A percentile compares a stretch with the other conserved stretches of the same genome.
Conservation (phyloP, 805 yeast genomes). For the Clavispora vitiphila region DNA sequence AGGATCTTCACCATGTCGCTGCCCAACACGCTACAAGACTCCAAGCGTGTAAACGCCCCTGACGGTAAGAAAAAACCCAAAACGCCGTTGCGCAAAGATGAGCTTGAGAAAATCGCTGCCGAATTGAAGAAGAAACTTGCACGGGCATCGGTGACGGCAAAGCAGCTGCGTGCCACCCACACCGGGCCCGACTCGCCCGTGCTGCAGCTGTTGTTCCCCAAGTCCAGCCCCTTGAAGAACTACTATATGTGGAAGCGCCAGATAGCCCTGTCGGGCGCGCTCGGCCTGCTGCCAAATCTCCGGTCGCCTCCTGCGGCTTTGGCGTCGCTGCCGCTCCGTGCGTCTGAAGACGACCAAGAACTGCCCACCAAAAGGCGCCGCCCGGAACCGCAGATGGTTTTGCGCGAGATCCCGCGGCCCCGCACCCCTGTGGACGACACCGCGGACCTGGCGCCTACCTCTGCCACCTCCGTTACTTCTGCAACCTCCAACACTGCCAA, state of each 20-base stretch:
- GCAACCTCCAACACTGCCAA: background rate
- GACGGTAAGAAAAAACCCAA: conserved; percentile 17
- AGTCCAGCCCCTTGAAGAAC: conserved; percentile 28
- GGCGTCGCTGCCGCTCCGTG: conserved; percentile 28
- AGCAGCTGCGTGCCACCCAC: conserved; percentile 20
- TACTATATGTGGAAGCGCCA: conserved; percentile 23
- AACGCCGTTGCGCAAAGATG: conserved; percentile 39
- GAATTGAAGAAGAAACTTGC: conserved; percentile 38
- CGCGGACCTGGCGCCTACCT: conserved; percentile 1
- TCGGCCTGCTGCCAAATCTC: conserved; percentile 21
- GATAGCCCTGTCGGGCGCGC: conserved; percentile 17
- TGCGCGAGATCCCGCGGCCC: conserved; percentile 17
- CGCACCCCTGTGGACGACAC: conserved; percentile 14
- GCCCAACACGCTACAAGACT: conserved; percentile 20
- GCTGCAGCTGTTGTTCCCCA: conserved; percentile 12
- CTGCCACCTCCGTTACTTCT: background rate
- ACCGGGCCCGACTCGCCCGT: conserved; percentile 19
- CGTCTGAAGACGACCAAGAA: conserved; percentile 2
- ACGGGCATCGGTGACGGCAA: conserved; percentile 42
- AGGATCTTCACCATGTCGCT: background rate
- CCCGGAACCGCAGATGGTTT: conserved; percentile 22
- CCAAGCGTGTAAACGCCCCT: conserved; percentile 15
- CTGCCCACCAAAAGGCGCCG: conserved; percentile 3
- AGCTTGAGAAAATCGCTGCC: conserved; percentile 40
- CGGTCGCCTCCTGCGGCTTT: background rate